Evolutionary conservation across 345 rosid species (phyloP).

Genomic region (Euphorbia lathyris): DNA sequence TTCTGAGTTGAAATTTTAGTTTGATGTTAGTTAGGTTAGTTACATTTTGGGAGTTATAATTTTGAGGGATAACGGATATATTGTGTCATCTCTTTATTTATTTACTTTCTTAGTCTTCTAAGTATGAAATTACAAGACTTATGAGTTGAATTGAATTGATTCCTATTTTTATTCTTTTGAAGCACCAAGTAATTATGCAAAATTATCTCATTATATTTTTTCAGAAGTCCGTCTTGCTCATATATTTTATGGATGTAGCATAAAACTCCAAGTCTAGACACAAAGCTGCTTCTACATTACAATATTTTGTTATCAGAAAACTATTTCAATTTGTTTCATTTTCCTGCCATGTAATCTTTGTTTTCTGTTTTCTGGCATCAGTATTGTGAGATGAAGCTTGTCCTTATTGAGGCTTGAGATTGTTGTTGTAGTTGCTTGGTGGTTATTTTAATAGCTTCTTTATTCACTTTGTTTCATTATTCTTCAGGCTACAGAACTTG

Average conservation of each 20-base stretch:
- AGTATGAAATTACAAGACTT: background rate
- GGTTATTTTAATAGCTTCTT: constrained; percentile 11
- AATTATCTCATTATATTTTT: background rate
- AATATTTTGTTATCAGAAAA: background rate
- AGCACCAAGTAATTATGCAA: background rate
- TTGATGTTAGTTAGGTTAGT: background rate
- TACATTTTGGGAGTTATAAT: background rate
- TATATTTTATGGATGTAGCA: background rate
- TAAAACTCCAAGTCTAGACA: background rate
- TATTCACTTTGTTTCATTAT: constrained; percentile 27
- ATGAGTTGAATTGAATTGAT: background rate
- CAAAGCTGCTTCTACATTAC: background rate
- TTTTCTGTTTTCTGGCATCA: background rate
- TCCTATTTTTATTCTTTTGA: background rate
- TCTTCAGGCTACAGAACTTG: constrained; percentile 47
- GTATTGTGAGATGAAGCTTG: constrained; percentile 2
- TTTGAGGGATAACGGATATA: background rate
- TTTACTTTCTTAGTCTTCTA: background rate
- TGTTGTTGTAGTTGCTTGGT: constrained; percentile 7
- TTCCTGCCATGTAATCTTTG: background rate
- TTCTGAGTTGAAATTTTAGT: background rate
- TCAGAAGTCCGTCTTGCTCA: background rate
- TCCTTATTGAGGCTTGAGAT: constrained; percentile 19
- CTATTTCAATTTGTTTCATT: background rate
- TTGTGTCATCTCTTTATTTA: background rate